Evolutionary conservation across 805 yeast species (phyloP), one percentile per base, ranked within the genome.

Genomic region (Candida qinlingensis): DNA sequence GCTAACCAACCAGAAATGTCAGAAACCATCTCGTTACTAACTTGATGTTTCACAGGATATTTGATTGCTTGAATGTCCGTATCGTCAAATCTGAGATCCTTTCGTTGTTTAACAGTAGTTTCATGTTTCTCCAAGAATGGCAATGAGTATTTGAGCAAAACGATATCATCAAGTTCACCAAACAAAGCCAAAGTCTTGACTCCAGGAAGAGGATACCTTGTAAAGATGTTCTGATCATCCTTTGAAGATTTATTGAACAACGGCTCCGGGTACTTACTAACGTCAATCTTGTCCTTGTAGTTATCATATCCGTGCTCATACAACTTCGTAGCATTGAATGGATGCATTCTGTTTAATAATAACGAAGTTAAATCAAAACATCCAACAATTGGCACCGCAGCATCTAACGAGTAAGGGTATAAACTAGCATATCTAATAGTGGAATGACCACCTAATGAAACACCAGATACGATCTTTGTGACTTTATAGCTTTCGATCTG

Each of bases 391-490:
- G 62, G 60, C 5, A 58, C 44, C 3, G 50, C 48, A 34, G 49
- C 59, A 30, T 54, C 53, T 39, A 54, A 53, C 8, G 48, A 30
- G 1, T 44, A 45, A 5, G 57, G 56, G 27, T 46, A 50, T 36
- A 46, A 41, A 3, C 35, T 48, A 5, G 45, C 53, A 10, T 51
- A 46, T 44, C 61, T 51, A 10, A 58, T 52, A 3, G 53, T 44
- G 2, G 46, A 41, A 41, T 60, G 64, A 2, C 54, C 64, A 19
- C 64, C 62, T 56, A 60, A 50, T 1, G 64, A 60, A 11, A 54
- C 58, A 28, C 64, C 64, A 19, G 52, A 41, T 3, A 54, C 43
- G 3, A 54, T 42, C 7, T 45, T 39, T 6, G 35, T 34, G 2
- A 53, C 38, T 2, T 39, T 41, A 9, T 49, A 47, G 5, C 37